Conservation (phyloP, 768 basidiomycete species). For the Boletus vinaceobasis region DNA sequence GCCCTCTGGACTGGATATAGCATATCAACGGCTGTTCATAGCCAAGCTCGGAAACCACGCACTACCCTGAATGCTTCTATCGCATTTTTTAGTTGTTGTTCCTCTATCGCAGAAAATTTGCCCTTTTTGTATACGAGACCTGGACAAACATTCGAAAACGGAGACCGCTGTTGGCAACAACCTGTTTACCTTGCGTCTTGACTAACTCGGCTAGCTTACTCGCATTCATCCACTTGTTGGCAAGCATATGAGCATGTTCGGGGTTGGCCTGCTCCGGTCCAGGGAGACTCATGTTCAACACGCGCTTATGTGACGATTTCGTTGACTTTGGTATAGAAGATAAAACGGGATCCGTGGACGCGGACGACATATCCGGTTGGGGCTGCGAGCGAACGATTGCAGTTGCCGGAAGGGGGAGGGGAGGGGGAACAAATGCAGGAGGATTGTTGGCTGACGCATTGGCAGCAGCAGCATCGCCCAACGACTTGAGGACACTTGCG, state of each 20-base stretch:
- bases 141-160: constrained; percentile 26
- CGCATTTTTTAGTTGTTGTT: constrained; percentile 58
- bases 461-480: constrained; percentile 55
- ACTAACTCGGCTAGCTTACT: constrained; percentile 67
- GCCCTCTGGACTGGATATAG: constrained; percentile 42
- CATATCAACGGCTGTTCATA: neutral
- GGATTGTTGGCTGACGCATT: constrained; percentile 29
- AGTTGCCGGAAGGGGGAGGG: constrained; percentile 23
- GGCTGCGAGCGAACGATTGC: constrained; percentile 32
- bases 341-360: constrained; percentile 40
- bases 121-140: constrained; percentile 87
- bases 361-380: constrained; percentile 40
- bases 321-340: constrained; percentile 37
- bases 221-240: constrained; percentile 77
- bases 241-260: constrained; percentile 65
- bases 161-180: neutral
- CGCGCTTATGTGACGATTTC: constrained; percentile 36
- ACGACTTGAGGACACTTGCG: constrained; percentile 59
- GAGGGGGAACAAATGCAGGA: constrained; percentile 21
- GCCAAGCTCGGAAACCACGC: constrained; percentile 22
- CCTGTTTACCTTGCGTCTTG: constrained; percentile 54
- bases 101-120: constrained; percentile 80
- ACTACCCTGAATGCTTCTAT: constrained; percentile 63
- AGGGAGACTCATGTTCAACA: constrained; percentile 42
- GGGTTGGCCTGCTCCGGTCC: constrained; percentile 42